Base-by-base conservation (phyloP, 345 rosid genomes). In the Acer negundo region DNA sequence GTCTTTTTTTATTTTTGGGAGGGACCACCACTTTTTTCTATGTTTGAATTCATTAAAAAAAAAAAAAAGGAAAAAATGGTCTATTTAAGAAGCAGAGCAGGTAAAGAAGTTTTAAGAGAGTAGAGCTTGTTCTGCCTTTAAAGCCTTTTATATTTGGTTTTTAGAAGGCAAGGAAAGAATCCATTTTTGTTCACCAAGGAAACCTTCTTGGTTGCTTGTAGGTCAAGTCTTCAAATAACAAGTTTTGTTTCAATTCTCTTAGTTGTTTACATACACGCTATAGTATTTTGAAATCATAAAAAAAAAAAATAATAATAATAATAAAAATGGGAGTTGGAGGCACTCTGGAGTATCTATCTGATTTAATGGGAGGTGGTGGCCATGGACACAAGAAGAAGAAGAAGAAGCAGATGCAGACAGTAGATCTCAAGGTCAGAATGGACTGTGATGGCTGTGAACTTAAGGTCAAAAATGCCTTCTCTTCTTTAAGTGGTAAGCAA, bases 371-470 rank as follows among this genome's bases (percentile, higher is more conserved):
- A 79, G 86, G 91, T 66, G 62, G 49, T 44, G 49, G 87, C 69
- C 86, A 89, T 78, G 86, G 89, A 24, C 80, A 86, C 78, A 87
- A 81, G 80, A 84, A 87, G 91, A 88, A 79, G 89, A 85, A 80
- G 88, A 85, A 68, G 90, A 90, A 89, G 83, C 97, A 87, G 58
- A 74, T 86, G 62, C 99, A 92, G 77, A 92, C 94, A 0, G 95
- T 94, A 22, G 99, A 96, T 80, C 91, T 96, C 26, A 96, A 96
- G 87, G 92, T 96, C 68, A 90, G 93, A 77, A 96, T 96, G 97
- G 99, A 96, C 76, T 96, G 99, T 84, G 99, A 94, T 90, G 99
- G 99, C 67, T 96, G 99, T 79, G 99, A 89, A 80, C 98, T 92
- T 68, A 96, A 96, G 84, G 89, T 96, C 85, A 96, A 89, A 85